phyloP scores from a whole-genome alignment of 1,139 yeast genomes.

The Casaregolazyma suthepensis region DNA sequence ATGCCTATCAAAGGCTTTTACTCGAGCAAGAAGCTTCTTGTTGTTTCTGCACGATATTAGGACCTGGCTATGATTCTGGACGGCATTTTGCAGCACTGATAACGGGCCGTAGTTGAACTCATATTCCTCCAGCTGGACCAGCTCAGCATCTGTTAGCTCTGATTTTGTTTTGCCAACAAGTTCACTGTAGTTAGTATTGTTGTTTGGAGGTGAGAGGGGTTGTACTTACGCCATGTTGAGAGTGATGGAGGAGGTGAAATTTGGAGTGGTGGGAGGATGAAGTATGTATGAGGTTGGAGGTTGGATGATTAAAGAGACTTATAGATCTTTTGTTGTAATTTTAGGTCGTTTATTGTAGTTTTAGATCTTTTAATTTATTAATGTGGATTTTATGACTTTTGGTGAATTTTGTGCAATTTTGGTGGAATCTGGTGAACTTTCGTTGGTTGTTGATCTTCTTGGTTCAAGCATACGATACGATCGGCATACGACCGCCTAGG shows the following conservation, averaged over 20 bases:
- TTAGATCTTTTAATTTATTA: too few species aligned
- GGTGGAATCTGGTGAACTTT: not conserved
- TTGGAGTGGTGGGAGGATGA: not conserved
- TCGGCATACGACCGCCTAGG: not conserved
- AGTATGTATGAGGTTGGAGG: not conserved
- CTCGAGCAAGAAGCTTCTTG: conserved; percentile 82
- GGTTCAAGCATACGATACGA: not conserved
- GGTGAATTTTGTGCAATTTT: too few species aligned
- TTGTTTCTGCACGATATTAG: conserved; percentile 88
- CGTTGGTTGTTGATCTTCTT: not conserved
- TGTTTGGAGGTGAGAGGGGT: not conserved
- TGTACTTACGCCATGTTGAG: conserved; percentile 7
- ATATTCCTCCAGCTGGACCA: conserved; percentile 77
- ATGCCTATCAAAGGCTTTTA: conserved; percentile 93
- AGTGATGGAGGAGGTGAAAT: not conserved
- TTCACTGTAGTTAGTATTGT: conserved; percentile 19
- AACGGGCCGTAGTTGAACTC: conserved; percentile 91
- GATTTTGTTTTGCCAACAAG: conserved; percentile 33
- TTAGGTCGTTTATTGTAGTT: too few species aligned
- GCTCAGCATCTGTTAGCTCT: conserved; percentile 75
- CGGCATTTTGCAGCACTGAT: conserved; percentile 75
- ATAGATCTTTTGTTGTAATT: too few species aligned
- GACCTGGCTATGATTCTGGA: conserved; percentile 66
- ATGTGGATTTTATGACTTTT: not conserved
- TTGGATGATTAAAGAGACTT: not conserved